Evolutionary conservation across 805 yeast genomes (phyloP), one percentile per base, ranked within the genome.

Genomic region (Myxozyma geophila): DNA sequence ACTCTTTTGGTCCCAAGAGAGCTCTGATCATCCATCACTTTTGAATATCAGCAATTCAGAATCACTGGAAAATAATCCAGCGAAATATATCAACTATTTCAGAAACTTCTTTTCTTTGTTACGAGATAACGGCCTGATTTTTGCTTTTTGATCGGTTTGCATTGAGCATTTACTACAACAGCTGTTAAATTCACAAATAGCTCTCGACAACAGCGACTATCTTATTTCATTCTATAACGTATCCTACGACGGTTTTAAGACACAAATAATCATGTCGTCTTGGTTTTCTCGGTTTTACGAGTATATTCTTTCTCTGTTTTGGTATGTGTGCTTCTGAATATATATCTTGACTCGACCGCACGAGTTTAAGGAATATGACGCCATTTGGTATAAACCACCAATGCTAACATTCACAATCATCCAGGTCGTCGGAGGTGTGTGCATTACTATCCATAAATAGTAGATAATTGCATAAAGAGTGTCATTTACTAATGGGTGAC

Each of bases 291-390:
- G 67, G 53, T 23, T 72, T 2, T 74, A 74, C 58, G 73, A 73
- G 36, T 74, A 72, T 64, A 63, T 74, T 19, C 59, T 74, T 48
- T 72, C 76, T n/a, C 62, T 74, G 33, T 74, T 74, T 60, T 74
- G 76, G 76, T 71, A 53, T 17, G 72, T 19, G 17, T 17, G 23
- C 41, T 12, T 39, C 41, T 39, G 41, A 39, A 39, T 39, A 28
- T 28, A 28, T 28, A 28, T 28, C 28, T 28, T 15, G 41, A 12
- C 41, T 39, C n/a, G n/a, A 19, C 17, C 4, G 21, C 17, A 17
- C 47, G 9, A 8, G 47, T 19, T n/a, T 2, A 13, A n/a, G 19
- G 21, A 43, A 43, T n/a, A 19, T 43, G 47, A 19, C 47, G 47
- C 10, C 10, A 17, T 19, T n/a, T 4, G n/a, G 2, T 43, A 43